Evolutionary conservation across 495 filamentous ascomycete genomes (phyloP).

Genomic region (Talaromyces liani): DNA sequence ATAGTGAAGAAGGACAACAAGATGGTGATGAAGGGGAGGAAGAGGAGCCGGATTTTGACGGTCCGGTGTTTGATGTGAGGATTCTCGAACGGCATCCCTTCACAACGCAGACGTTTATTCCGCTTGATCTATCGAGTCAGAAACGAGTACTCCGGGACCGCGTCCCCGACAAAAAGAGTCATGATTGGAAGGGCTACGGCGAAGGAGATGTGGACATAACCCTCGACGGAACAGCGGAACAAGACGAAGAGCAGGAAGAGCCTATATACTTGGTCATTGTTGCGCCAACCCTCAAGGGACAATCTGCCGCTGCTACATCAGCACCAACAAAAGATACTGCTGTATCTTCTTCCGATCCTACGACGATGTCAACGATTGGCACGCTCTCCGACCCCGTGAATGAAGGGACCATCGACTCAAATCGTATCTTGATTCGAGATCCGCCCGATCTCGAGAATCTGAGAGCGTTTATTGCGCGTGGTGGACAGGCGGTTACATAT

Average conservation of each 20-base stretch:
- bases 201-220: constrained; percentile 12
- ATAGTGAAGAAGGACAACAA: not conserved
- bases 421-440: constrained; percentile 42
- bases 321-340: not conserved
- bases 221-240: not conserved
- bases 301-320: constrained; percentile 27
- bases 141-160: constrained; percentile 7
- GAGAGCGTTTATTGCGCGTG: constrained; percentile 72
- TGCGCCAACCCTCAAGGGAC: constrained; percentile 55
- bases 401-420: constrained; percentile 18
- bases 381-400: constrained; percentile 3
- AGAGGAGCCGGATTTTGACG: constrained; percentile 10
- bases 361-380: not conserved
- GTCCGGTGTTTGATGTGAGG: constrained; percentile 52
- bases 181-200: constrained; percentile 14
- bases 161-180: constrained; percentile 3
- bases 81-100: constrained; percentile 91
- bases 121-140: constrained; percentile 50
- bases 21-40: constrained; percentile 16
- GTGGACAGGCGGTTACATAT: constrained; percentile 84
- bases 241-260: constrained; percentile 16
- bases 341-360: not conserved
- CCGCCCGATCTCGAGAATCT: constrained; percentile 66
- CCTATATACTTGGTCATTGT: constrained; percentile 78
- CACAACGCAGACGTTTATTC: constrained; percentile 89